Conservation (phyloP, 805 yeast genomes). For the Starmerella floris region DNA sequence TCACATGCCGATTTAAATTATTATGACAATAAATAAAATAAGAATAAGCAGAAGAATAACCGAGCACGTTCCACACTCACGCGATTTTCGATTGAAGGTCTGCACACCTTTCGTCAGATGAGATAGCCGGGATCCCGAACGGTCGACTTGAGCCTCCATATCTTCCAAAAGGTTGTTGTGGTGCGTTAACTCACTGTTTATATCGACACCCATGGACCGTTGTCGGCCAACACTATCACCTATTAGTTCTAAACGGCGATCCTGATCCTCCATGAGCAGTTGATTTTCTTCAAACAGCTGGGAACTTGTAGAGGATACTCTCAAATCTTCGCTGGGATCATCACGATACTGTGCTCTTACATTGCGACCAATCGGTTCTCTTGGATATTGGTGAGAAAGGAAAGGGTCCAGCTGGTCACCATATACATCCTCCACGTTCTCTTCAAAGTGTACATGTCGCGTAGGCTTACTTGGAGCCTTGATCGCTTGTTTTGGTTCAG, state of each 20-base stretch:
- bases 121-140: conserved; percentile 26
- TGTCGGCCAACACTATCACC: conserved; percentile 29
- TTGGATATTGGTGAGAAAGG: too few species aligned
- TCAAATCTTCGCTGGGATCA: background rate
- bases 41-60: conserved; percentile 26
- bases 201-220: conserved; percentile 29
- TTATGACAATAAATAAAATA: conserved; percentile 24
- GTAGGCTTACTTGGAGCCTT: background rate
- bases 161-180: conserved; percentile 30
- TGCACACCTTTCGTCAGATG: conserved; percentile 28
- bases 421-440: background rate
- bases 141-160: conserved; percentile 30
- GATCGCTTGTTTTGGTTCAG: conserved; percentile 1
- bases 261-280: conserved; percentile 28
- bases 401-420: background rate
- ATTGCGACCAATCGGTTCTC: background rate
- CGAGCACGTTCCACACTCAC: conserved; percentile 29
- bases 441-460: conserved; percentile 9
- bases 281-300: conserved; percentile 18
- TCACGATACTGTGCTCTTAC: background rate
- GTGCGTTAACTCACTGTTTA: conserved; percentile 29
- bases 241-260: conserved; percentile 28
- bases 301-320: background rate
- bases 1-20: conserved; percentile 21
- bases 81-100: conserved; percentile 28